These are phyloP conservation scores for Penicillium flavigenum DNA, from an alignment of 495 filamentous ascomycete species.

Conservation along the genomic window DNA sequence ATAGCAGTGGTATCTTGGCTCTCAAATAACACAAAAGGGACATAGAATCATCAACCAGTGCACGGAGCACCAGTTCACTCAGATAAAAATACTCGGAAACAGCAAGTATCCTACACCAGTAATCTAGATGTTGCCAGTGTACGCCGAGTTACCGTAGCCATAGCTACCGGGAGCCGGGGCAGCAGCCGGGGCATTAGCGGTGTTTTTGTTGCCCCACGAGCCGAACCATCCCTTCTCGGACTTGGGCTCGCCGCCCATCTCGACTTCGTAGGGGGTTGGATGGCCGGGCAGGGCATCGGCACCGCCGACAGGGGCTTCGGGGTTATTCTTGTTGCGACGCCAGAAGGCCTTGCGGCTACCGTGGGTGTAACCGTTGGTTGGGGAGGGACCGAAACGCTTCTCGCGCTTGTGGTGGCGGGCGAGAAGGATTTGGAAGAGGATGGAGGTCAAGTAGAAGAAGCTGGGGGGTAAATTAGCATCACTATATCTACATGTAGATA, in stretches of 20 bases:
- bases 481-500: background rate
- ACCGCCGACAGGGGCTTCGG: constrained; percentile 26
- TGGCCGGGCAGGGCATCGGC: constrained; percentile 38
- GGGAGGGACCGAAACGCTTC: constrained; percentile 74
- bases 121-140: constrained; percentile 38
- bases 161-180: constrained; percentile 26
- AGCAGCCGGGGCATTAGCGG: constrained; percentile 6
- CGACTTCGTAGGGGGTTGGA: constrained; percentile 41
- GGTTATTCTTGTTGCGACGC: constrained; percentile 47
- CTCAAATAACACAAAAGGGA: constrained; percentile 14
- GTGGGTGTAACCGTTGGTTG: constrained; percentile 74
- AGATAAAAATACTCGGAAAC: background rate
- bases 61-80: constrained; percentile 1
- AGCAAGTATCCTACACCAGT: background rate
- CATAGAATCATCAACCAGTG: constrained; percentile 28
- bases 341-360: constrained; percentile 57
- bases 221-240: constrained; percentile 31
- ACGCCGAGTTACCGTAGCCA: constrained; percentile 41
- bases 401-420: constrained; percentile 72
- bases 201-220: constrained; percentile 28
- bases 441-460: constrained; percentile 66
- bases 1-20: constrained; percentile 29
- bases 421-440: constrained; percentile 60
- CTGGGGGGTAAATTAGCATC: constrained; percentile 34
- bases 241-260: constrained; percentile 26